Percentiles rank a stretch among this genome's conserved stretches.
phyloP scores from a whole-genome alignment of 1,284 basidiomycete species.

The Vanrija humicola region DNA sequence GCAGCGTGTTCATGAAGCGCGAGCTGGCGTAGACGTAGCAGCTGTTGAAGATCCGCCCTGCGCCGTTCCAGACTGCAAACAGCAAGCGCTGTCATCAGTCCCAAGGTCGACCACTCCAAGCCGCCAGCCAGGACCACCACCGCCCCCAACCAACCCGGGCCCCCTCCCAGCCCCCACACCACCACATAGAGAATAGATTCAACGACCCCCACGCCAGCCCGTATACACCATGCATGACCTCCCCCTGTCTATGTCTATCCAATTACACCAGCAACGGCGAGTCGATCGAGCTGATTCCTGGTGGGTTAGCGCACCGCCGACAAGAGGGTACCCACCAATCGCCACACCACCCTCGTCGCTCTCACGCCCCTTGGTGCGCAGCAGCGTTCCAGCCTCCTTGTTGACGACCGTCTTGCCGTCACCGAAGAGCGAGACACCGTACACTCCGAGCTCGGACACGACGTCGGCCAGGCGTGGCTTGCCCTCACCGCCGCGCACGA shows the following conservation, averaged over 20 bases:
- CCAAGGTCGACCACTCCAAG: too few relatives aligned
- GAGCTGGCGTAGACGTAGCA: too few relatives aligned
- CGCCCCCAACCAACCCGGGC: too few relatives aligned
- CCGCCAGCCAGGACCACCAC: too few relatives aligned
- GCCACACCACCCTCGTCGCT: conserved; percentile 94
- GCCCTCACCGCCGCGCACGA: conserved; percentile 58
- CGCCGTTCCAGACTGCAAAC: too few relatives aligned
- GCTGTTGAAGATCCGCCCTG: too few relatives aligned
- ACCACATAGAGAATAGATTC: too few relatives aligned
- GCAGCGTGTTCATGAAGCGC: background rate
- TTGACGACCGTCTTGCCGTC: conserved; percentile 52
- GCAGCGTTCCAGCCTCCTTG: conserved; percentile 73
- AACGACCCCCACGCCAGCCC: too few relatives aligned
- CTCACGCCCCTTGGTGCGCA: conserved; percentile 88
- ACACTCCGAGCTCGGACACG: conserved; percentile 87
- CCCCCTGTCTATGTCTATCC: background rate
- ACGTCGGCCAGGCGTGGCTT: conserved; percentile 60
- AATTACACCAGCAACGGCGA: conserved; percentile 33
- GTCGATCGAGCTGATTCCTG: conserved; percentile 45
- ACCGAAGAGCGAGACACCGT: conserved; percentile 80
- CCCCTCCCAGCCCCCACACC: too few relatives aligned
- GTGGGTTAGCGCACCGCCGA: background rate
- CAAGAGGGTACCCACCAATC: conserved; percentile 55
- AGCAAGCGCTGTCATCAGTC: too few relatives aligned
- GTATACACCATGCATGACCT: too few relatives aligned